These are phyloP conservation scores for Scolecobasidium constrictum DNA, from an alignment of 2,329 filamentous ascomycete species.

Conservation along the genomic window DNA sequence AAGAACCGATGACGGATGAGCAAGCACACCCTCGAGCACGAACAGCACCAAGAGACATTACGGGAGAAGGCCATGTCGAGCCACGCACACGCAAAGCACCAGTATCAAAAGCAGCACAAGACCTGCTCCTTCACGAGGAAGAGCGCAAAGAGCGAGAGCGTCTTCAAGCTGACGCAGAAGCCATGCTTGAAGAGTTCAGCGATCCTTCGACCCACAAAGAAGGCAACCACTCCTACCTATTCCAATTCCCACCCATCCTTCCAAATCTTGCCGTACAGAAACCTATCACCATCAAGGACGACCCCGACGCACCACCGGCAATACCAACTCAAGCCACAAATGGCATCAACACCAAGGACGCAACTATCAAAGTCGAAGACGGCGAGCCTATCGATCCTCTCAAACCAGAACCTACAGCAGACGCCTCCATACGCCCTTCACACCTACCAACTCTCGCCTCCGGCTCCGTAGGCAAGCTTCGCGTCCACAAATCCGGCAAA, in stretches of 20 bases:
- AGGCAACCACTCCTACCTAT: slow-evolving; percentile 43
- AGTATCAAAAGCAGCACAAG: slow-evolving; percentile 19
- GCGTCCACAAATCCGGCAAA: slow-evolving; percentile 50
- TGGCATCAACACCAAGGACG: slow-evolving; percentile 12
- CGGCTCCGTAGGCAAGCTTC: slow-evolving; percentile 49
- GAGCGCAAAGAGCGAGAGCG: slow-evolving; percentile 40
- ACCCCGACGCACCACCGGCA: slow-evolving; percentile 13
- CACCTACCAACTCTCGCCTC: slow-evolving; percentile 30
- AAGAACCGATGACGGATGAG: slow-evolving; percentile 36
- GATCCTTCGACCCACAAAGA: slow-evolving; percentile 13
- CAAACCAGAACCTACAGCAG: slow-evolving; percentile 12
- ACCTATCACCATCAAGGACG: slow-evolving; percentile 18
- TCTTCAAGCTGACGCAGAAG: slow-evolving; percentile 36
- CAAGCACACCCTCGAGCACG: slow-evolving; percentile 21
- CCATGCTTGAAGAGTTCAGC: slow-evolving; percentile 30
- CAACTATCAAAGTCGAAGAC: slow-evolving; percentile 21
- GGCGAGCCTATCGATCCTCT: slow-evolving; percentile 12
- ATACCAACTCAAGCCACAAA: slow-evolving; percentile 7
- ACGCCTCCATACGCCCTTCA: slow-evolving; percentile 15
- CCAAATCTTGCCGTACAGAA: slow-evolving; percentile 38
- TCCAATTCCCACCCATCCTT: slow-evolving; percentile 53
- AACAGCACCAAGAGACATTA: slow-evolving; percentile 14
- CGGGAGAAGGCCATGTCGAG: slow-evolving; percentile 5
- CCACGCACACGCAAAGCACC: slow-evolving; percentile 16
- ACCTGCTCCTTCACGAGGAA: slow-evolving; percentile 38